Conservation (phyloP, 2,329 filamentous ascomycete species). For the Beauveria asiatica region DNA sequence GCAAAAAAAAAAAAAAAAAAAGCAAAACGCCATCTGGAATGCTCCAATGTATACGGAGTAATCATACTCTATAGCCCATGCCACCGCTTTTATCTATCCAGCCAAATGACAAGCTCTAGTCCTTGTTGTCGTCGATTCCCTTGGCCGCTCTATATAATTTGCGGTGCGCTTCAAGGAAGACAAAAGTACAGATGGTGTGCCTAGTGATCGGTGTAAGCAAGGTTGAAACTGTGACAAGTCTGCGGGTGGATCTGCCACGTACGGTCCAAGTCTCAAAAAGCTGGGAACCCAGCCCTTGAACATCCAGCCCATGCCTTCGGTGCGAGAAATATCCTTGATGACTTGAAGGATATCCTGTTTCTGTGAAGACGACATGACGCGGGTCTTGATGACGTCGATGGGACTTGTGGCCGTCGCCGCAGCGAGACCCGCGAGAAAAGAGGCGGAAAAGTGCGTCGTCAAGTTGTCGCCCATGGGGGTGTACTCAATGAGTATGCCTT, state of each 20-base stretch:
- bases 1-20: constrained; percentile 12
- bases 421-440: constrained; percentile 69
- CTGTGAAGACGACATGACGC: constrained; percentile 64
- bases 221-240: not conserved
- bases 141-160: constrained; percentile 57
- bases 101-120: constrained; percentile 14
- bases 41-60: constrained; percentile 7
- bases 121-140: constrained; percentile 24
- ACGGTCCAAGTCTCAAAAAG: constrained; percentile 57
- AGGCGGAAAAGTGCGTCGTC: constrained; percentile 71
- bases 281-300: constrained; percentile 87
- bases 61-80: not conserved
- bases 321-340: constrained; percentile 56
- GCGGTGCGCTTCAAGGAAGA: constrained; percentile 83
- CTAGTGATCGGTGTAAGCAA: constrained; percentile 23
- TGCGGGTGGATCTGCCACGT: constrained; percentile 24
- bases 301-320: constrained; percentile 72
- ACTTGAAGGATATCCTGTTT: constrained; percentile 46
- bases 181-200: constrained; percentile 79
- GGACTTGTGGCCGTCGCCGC: constrained; percentile 80
- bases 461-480: constrained; percentile 62
- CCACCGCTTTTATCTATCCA: constrained; percentile 15
- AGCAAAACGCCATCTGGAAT: constrained; percentile 18
- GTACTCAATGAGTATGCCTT: constrained; percentile 56
- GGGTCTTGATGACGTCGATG: constrained; percentile 83